Base-by-base conservation (phyloP, 2,329 filamentous ascomycete genomes). In the Fusarium gaditjirri region DNA sequence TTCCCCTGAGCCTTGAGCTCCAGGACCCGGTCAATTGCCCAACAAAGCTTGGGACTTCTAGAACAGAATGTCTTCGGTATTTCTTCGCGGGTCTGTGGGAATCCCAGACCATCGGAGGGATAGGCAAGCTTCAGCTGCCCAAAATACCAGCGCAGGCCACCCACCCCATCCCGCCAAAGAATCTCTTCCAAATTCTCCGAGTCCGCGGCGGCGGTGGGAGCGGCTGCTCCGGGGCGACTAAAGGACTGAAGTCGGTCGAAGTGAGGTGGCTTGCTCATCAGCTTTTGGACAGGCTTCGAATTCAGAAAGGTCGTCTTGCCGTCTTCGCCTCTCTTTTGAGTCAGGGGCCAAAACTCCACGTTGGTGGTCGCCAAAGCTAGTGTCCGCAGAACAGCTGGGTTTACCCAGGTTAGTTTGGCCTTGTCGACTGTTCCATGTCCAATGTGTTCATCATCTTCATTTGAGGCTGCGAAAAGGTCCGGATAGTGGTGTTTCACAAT, bases 231-330 rank as follows among this genome's bases (percentile, higher is more conserved):
- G 11, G 21, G 8, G 1, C 17, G 27, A 2, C 27, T 33, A 2
- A 49, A 31, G 0, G 29, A 31, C 7, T 49, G 5, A 2, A 49
- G 8, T 23, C 46, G 23, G 2, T 33, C 21, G 3, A 49, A 23
- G 29, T 2, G 14, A 49, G 16, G 29, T 1, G 14, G 21, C 4
- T 8, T 23, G 19, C 10, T 33, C 9, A 33, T 5, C 1, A 49
- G 1, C 0, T 49, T 31, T 10, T 33, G 27, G 1, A 17, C 8
- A 1, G 2, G 2, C 10, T 49, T 23, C 3, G 46, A 49, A 2
- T n/a, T 49, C 0, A 49, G 44, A 2, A 31, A 47, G 1, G 10
- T 31, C 3, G 44, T 31, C 3, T 49, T 31, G 4, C 29, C 21
- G 5, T 31, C 21, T 5, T 6, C 4, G 4, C 14, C 44, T 8